Base-by-base conservation (phyloP, 495 filamentous ascomycete genomes). In the Apodospora peruviana region DNA sequence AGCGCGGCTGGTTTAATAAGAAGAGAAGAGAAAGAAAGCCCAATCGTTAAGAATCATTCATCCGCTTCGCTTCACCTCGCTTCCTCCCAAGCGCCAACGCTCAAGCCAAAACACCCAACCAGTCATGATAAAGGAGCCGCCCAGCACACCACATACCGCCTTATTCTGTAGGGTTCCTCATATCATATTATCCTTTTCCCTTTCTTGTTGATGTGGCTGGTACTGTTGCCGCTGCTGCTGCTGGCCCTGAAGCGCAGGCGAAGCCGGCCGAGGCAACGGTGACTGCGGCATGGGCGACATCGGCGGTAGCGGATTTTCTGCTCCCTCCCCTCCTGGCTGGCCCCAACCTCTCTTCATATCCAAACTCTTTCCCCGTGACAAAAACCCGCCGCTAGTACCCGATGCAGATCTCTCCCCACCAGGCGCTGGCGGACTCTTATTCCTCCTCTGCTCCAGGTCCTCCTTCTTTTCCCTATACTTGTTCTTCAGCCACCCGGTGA, bases 391-490 rank as follows among this genome's bases (percentile, higher is more conserved):
- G 53, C 56, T 8, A 59, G 17, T 24, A 45, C 55, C 17, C 20
- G 57, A 38, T 39, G 58, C 16, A 62, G 54, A 9, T 73, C 66
- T 17, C 59, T 32, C 27, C 7, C 27, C 27, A 32, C 27, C 27
- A 7, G 27, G 27, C 27, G 27, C 63, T 5, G 73, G 70, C 14
- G 73, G 73, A 17, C 70, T 74, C 51, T 72, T 78, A 49, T 59
- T 67, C 40, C 69, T 62, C 52, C 67, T 57, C 41, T 87, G 83
- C 61, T 84, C 81, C 2, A 67, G 75, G 8, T 77, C 81, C 51
- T 89, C 85, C 50, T 84, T 88, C 21, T 82, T 80, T 55, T 90
- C 87, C 16, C 84, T 78, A 35, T 93, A 81, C 67, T 93, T 95
- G 52, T 82, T 84, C 60, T 87, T 87, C 54, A 96, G 79, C 79